Percentiles rank a stretch among this genome's conserved stretches.
Conservation (phyloP, 345 rosid genomes). For the Sonneratia caseolaris region DNA sequence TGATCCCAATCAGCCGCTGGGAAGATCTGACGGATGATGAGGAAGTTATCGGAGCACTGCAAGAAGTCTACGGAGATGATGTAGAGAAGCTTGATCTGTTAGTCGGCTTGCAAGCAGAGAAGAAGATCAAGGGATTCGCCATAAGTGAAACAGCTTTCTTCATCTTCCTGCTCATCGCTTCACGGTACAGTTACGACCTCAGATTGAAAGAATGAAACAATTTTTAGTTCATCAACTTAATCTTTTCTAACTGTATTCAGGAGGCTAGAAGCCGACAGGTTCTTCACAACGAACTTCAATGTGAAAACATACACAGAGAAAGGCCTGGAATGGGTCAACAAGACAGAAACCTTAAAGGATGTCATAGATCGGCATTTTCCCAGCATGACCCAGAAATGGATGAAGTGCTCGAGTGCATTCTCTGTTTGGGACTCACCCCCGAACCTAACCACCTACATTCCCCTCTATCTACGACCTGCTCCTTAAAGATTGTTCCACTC, state of each 20-base stretch:
- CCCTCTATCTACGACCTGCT: slow-evolving; percentile 40
- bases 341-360: slow-evolving; percentile 52
- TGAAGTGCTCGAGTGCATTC: slow-evolving; percentile 58
- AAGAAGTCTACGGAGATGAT: slow-evolving; percentile 54
- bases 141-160: slow-evolving; percentile 73
- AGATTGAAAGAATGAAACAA: neutral
- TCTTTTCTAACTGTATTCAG: slow-evolving; percentile 13
- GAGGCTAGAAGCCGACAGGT: slow-evolving; percentile 71
- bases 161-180: slow-evolving; percentile 59
- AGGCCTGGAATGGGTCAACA: slow-evolving; percentile 67
- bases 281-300: slow-evolving; percentile 65
- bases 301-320: slow-evolving; percentile 38
- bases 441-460: slow-evolving; percentile 26
- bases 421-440: slow-evolving; percentile 54
- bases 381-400: slow-evolving; percentile 46
- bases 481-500: slow-evolving; percentile 9
- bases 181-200: slow-evolving; percentile 29
- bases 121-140: slow-evolving; percentile 70
- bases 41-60: slow-evolving; percentile 36
- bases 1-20: slow-evolving; percentile 64
- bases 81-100: slow-evolving; percentile 61
- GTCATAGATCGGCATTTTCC: slow-evolving; percentile 57
- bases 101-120: slow-evolving; percentile 59
- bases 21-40: slow-evolving; percentile 57
- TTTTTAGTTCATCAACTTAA: neutral